A percentile compares a stretch with the other conserved stretches of the same genome.
phyloP scores from a whole-genome alignment of 345 rosid species.

The Aquilaria sinensis region DNA sequence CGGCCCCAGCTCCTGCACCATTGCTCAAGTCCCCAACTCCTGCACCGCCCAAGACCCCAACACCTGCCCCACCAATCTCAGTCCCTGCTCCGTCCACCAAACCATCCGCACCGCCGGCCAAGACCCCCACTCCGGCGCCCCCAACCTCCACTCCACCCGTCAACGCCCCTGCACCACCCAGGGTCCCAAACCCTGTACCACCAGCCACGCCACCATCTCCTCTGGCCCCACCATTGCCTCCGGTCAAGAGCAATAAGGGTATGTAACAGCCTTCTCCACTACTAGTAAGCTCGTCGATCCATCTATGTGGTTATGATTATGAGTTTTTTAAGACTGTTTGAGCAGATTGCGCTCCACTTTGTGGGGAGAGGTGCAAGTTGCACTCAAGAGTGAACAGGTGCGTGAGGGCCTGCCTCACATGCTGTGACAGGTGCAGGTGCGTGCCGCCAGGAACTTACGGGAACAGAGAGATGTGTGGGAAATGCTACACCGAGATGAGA shows the following conservation, averaged over 20 bases:
- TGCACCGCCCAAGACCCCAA: background rate
- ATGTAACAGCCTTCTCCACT: conserved; percentile 2
- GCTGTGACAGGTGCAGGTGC: conserved; percentile 89
- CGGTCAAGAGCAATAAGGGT: conserved; percentile 52
- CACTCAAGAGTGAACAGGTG: conserved; percentile 73
- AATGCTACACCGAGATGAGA: conserved; percentile 82
- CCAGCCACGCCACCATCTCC: conserved; percentile 10
- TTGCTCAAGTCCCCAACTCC: background rate
- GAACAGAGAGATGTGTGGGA: conserved; percentile 74
- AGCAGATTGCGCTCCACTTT: conserved; percentile 68
- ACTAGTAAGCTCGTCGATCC: background rate
- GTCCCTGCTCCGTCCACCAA: background rate
- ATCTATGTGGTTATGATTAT: background rate
- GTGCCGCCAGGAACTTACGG: conserved; percentile 97
- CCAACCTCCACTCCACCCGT: conserved; percentile 5
- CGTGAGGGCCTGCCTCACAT: conserved; percentile 74
- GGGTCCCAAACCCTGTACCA: conserved; percentile 9
- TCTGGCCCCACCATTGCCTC: conserved; percentile 31
- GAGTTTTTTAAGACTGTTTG: background rate
- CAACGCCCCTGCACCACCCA: background rate
- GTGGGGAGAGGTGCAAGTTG: conserved; percentile 59
- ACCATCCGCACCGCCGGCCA: background rate
- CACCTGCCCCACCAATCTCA: background rate
- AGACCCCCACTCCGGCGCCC: conserved; percentile 9
- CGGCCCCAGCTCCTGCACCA: conserved; percentile 1